Conservation (phyloP, 169 alveolate genomes). For the Pseudocohnilembus persalinus region DNA sequence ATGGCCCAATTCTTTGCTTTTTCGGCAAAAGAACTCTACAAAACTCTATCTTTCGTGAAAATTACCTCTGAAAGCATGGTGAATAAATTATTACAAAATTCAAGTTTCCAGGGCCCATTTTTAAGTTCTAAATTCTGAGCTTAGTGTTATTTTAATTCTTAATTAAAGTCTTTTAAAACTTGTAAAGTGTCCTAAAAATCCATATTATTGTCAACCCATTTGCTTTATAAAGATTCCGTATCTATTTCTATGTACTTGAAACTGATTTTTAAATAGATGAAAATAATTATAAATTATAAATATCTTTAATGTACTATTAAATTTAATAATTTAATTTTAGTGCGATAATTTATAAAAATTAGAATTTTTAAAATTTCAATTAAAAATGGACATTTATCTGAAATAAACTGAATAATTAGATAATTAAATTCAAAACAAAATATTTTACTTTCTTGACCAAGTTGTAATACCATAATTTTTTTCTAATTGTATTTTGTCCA, state of each 20-base stretch:
- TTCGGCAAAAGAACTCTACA: neutral
- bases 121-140: neutral
- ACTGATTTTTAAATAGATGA: neutral
- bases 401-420: too few relatives aligned
- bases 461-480: too few relatives aligned
- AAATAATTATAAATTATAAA: too few relatives aligned
- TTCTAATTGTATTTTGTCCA: too few relatives aligned
- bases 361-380: too few relatives aligned
- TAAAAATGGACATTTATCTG: too few relatives aligned
- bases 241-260: neutral
- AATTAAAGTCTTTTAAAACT: neutral
- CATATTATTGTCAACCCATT: neutral
- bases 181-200: neutral
- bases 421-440: too few relatives aligned
- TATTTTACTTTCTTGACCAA: too few relatives aligned
- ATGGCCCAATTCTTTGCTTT: neutral
- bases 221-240: neutral
- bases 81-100: too few relatives aligned
- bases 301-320: too few relatives aligned
- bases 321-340: too few relatives aligned
- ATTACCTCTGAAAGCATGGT: neutral
- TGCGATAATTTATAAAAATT: too few relatives aligned
- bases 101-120: neutral
- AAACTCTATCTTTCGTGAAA: neutral
- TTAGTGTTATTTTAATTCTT: neutral